Evolutionary conservation across 2,329 filamentous ascomycete species (phyloP), one percentile per base, ranked within the genome.

Genomic region (Trichoderma endophyticum): DNA sequence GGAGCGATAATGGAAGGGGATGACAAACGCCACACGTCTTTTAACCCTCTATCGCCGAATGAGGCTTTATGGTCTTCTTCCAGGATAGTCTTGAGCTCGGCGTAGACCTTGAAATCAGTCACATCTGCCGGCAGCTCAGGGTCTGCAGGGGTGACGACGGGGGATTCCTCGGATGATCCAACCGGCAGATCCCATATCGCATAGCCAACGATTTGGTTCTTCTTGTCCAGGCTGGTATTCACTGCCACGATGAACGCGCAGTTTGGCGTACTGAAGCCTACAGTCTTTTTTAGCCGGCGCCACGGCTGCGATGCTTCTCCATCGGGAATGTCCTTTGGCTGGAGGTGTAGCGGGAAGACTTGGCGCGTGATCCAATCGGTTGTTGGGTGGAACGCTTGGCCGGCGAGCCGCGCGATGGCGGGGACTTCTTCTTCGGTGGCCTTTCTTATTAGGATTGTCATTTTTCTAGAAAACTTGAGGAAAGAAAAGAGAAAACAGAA

Each of bases 1-100:
- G 12, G 1, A 39, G 15, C 18, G 36, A 39, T 15, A 39, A 39
- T 39, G 36, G 60, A 14, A 54, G 15, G 24, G 57, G 56, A 36
- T 36, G 65, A 74, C 74, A 56, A 36, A 75, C 74, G 65, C 73
- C 73, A 75, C 8, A 75, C 72, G 21, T 75, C 69, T 21, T 66
- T 72, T 12, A 66, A 43, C 8, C 57, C 73, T 32, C 65, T 70
- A 5, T 74, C 67, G n/a, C 74, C 74, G 60, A 74, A 75, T 0
- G 62, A 34, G 24, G 70, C 63, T 24, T 48, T 48, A 15, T 64
- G 56, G 32, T 74, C 73, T 30, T 71, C 61, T 18, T 62, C 63
- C 28, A 75, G 34, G 3, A 70, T 57, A 8, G 36, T 21, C 8
- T 48, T 64, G 43, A 75, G 30, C 24, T 71, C 67, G 8, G 61